A percentile compares a stretch with the other conserved stretches of the same genome.
Conservation (phyloP, 202 grass and related monocot species). For the Panicum virgatum region DNA sequence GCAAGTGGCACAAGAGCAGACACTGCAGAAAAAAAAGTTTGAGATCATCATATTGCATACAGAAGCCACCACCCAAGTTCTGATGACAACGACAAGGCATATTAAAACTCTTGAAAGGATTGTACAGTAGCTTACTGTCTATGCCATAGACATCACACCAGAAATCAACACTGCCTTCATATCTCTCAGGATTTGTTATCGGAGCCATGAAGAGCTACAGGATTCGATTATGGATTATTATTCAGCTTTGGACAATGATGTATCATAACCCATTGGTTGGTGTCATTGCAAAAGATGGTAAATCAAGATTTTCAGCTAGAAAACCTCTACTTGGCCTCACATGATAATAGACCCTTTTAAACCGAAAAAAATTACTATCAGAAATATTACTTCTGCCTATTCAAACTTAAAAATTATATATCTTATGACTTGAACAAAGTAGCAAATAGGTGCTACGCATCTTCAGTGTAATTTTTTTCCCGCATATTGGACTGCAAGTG, state of each 20-base stretch:
- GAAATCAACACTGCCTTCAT: slow-evolving; percentile 80
- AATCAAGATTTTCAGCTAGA: slow-evolving; percentile 16
- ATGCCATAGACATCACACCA: slow-evolving; percentile 94
- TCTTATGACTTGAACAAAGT: slow-evolving; percentile 1
- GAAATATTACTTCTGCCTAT: not conserved
- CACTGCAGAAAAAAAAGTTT: slow-evolving; percentile 56
- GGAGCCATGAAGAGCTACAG: slow-evolving; percentile 87
- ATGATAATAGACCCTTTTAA: slow-evolving; percentile 21
- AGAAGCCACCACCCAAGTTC: not conserved
- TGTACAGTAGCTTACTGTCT: slow-evolving; percentile 62
- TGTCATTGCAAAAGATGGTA: slow-evolving; percentile 13
- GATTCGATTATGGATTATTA: slow-evolving; percentile 35
- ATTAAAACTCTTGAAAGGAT: slow-evolving; percentile 1
- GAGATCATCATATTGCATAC: slow-evolving; percentile 5
- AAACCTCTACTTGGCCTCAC: slow-evolving; percentile 15
- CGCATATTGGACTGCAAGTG: not conserved
- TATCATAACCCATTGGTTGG: not conserved
- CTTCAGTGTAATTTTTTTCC: not conserved
- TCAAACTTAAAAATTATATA: slow-evolving; percentile 1
- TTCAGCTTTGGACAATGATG: slow-evolving; percentile 16
- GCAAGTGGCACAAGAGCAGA: slow-evolving; percentile 84
- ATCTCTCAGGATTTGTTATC: slow-evolving; percentile 87
- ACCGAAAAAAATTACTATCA: not conserved
- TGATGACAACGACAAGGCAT: not conserved
- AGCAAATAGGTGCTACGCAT: slow-evolving; percentile 16